Conservation (phyloP, 108 stramenopile species). For the Nannochloropsis salina region DNA sequence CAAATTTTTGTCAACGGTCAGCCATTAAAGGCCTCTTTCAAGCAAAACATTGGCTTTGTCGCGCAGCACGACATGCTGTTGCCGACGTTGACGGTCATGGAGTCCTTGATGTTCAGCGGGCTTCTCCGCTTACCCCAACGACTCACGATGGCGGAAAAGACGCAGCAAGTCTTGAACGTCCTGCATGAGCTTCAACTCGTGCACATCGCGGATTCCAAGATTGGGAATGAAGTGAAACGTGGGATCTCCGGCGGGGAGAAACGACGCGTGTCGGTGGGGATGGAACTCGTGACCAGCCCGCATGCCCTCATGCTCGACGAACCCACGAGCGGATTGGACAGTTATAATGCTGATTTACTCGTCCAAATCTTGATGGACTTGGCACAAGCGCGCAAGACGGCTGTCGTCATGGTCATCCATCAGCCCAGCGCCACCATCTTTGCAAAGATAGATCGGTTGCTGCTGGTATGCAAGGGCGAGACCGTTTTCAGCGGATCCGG, state of each 20-base stretch:
- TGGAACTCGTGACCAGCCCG: conserved; percentile 54
- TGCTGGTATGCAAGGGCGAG: conserved; percentile 40
- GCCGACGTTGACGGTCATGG: neutral
- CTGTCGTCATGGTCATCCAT: conserved; percentile 35
- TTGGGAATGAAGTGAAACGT: neutral
- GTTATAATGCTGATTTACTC: conserved; percentile 57
- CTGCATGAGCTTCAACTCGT: neutral
- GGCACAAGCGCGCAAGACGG: neutral
- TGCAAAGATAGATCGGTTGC: conserved; percentile 33
- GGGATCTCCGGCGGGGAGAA: conserved; percentile 59
- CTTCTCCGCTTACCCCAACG: neutral
- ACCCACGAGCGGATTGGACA: conserved; percentile 67
- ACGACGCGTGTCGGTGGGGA: conserved; percentile 53
- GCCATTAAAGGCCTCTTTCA: neutral
- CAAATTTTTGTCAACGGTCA: neutral
- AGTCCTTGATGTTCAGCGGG: neutral
- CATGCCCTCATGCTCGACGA: conserved; percentile 60
- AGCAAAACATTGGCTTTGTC: neutral
- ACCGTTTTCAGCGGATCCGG: conserved; percentile 31
- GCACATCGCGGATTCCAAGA: neutral
- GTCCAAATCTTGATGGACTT: conserved; percentile 18
- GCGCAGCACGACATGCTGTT: conserved; percentile 8
- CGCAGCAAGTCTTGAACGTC: neutral
- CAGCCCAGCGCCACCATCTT: conserved; percentile 47
- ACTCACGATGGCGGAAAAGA: conserved; percentile 9